Evolutionary conservation across 768 basidiomycete genomes (phyloP).

Genomic region (Boletus insuetus): DNA sequence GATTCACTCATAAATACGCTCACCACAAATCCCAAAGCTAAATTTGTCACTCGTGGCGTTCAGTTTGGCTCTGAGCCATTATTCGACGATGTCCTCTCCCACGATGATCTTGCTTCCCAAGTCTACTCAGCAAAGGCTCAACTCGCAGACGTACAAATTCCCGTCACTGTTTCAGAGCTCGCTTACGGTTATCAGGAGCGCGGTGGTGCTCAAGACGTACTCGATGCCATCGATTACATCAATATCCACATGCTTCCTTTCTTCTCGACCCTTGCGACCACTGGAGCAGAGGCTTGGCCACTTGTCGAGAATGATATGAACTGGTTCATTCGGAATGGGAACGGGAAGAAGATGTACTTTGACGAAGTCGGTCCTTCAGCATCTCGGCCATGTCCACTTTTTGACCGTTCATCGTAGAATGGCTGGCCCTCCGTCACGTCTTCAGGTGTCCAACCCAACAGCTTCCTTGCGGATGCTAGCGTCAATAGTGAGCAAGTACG

Average conservation of each 20-base stretch:
- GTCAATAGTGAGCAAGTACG: constrained; percentile 60
- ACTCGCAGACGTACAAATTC: constrained; percentile 53
- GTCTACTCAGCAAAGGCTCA: constrained; percentile 48
- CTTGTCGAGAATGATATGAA: constrained; percentile 55
- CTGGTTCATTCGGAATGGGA: constrained; percentile 63
- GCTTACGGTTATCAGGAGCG: constrained; percentile 56
- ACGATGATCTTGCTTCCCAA: constrained; percentile 48
- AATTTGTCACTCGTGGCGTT: constrained; percentile 60
- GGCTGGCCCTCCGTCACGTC: constrained; percentile 75
- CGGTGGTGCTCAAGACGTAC: constrained; percentile 51
- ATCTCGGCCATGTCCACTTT: not conserved
- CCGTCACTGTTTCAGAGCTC: constrained; percentile 67
- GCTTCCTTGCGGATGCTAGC: constrained; percentile 55
- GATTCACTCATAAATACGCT: constrained; percentile 50
- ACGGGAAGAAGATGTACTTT: constrained; percentile 73
- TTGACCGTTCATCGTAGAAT: constrained; percentile 44
- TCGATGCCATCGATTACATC: constrained; percentile 60
- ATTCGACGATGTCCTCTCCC: constrained; percentile 53
- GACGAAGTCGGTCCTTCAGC: constrained; percentile 48
- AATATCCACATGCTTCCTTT: constrained; percentile 73
- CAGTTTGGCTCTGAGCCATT: constrained; percentile 75
- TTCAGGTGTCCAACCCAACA: constrained; percentile 62
- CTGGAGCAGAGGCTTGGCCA: constrained; percentile 62
- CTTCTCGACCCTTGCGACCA: constrained; percentile 37
- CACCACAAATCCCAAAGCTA: constrained; percentile 58